A percentile compares a stretch with the other conserved stretches of the same genome.
Conservation (phyloP, 2,329 filamentous ascomycete species). For the Erysiphe neolycopersici region DNA sequence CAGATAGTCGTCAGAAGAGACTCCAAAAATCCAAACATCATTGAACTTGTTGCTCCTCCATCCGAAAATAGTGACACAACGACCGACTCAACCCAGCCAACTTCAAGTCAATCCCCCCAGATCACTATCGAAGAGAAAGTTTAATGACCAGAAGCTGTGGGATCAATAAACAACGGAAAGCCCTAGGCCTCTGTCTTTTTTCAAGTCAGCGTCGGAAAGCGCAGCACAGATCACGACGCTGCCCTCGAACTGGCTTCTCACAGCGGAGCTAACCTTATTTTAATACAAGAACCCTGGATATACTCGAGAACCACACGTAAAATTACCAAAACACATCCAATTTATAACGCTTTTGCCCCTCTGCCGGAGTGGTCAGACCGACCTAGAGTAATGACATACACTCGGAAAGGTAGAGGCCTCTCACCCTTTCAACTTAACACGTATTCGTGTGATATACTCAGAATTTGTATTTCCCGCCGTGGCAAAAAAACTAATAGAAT, state of each 20-base stretch:
- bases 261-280: not conserved
- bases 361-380: not conserved
- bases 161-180: not conserved
- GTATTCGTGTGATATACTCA: not conserved
- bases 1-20: not conserved
- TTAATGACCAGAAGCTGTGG: too few species aligned
- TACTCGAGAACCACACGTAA: not conserved
- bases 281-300: not conserved
- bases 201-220: not conserved
- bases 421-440: not conserved
- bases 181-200: not conserved
- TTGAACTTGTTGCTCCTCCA: too few species aligned
- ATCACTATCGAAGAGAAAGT: too few species aligned
- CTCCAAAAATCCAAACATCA: not conserved
- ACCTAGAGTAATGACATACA: constrained; percentile 1
- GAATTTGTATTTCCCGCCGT: not conserved
- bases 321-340: not conserved
- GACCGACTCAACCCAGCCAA: not conserved
- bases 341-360: not conserved
- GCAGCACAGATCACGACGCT: not conserved
- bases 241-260: not conserved
- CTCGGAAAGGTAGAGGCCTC: not conserved
- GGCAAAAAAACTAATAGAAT: not conserved
- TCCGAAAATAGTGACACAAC: too few species aligned
- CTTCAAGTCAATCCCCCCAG: not conserved